Conservation (phyloP, 306 rosid genomes). For the Acacia crassicarpa region DNA sequence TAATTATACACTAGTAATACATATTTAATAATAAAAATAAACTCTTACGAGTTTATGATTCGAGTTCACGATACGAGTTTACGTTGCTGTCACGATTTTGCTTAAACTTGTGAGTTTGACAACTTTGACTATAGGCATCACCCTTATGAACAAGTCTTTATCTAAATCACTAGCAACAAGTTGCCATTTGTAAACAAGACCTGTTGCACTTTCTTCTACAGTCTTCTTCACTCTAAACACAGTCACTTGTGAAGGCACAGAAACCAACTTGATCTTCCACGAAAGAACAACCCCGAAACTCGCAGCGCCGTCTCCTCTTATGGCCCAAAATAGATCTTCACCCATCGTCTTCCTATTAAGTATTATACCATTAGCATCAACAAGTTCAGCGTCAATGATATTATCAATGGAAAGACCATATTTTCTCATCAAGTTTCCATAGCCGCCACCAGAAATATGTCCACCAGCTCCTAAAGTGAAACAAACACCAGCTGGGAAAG, state of each 20-base stretch:
- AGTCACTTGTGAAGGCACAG: constrained; percentile 32
- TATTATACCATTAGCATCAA: constrained; percentile 35
- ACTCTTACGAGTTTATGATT: too few species aligned
- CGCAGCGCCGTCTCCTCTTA: constrained; percentile 47
- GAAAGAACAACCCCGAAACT: constrained; percentile 48
- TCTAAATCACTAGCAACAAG: constrained; percentile 15
- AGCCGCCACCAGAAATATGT: constrained; percentile 79
- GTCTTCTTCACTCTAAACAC: constrained; percentile 29
- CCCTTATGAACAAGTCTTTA: constrained; percentile 39
- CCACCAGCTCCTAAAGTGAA: constrained; percentile 66
- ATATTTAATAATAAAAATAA: too few species aligned
- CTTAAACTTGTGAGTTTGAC: too few species aligned
- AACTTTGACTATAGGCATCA: not conserved
- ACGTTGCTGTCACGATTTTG: too few species aligned
- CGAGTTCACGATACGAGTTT: too few species aligned
- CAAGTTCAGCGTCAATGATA: constrained; percentile 35
- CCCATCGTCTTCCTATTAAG: constrained; percentile 45
- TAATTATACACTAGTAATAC: too few species aligned
- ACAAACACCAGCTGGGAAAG: constrained; percentile 60
- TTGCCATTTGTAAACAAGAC: constrained; percentile 43
- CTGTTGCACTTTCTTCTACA: constrained; percentile 19
- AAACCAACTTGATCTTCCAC: constrained; percentile 41
- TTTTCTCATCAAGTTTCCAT: constrained; percentile 73
- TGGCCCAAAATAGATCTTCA: constrained; percentile 49
- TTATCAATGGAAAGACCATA: constrained; percentile 73